Evolutionary conservation across 768 basidiomycete genomes (phyloP).

Genomic region (Tubosaeta brunneosetosa): DNA sequence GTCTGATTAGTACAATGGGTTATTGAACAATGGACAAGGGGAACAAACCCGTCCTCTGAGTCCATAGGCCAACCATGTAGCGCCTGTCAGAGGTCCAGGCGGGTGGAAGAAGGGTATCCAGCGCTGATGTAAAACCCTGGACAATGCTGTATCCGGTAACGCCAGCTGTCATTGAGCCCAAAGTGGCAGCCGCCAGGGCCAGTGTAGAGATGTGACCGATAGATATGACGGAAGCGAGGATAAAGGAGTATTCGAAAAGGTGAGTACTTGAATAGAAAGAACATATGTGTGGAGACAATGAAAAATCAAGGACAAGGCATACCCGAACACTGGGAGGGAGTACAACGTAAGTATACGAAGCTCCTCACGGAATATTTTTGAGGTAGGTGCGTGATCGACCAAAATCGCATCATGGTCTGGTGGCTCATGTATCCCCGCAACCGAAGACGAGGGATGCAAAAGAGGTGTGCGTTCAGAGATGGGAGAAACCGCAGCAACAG

Average conservation of each 20-base stretch:
- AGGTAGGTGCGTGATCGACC: slow-evolving; percentile 17
- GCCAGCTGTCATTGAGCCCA: slow-evolving; percentile 70
- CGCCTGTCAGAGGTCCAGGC: slow-evolving; percentile 92
- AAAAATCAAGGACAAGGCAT: slow-evolving; percentile 20
- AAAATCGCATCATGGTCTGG: slow-evolving; percentile 22
- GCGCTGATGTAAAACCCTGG: slow-evolving; percentile 75
- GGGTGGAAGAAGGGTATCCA: slow-evolving; percentile 91
- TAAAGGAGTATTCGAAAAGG: slow-evolving; percentile 79
- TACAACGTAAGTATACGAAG: slow-evolving; percentile 54
- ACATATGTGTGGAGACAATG: neutral
- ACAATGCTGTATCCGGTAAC: slow-evolving; percentile 59
- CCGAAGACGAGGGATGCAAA: slow-evolving; percentile 40
- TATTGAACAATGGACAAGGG: neutral
- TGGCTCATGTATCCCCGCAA: slow-evolving; percentile 54
- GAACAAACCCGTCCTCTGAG: slow-evolving; percentile 76
- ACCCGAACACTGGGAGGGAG: slow-evolving; percentile 72
- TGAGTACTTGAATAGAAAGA: slow-evolving; percentile 50
- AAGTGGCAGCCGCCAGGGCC: slow-evolving; percentile 78
- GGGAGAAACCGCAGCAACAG: neutral
- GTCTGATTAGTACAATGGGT: slow-evolving; percentile 3
- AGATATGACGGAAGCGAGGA: slow-evolving; percentile 77
- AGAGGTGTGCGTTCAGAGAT: slow-evolving; percentile 55
- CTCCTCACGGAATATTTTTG: slow-evolving; percentile 53
- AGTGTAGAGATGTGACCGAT: slow-evolving; percentile 90
- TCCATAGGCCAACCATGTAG: slow-evolving; percentile 82